Evolutionary conservation across 768 basidiomycete genomes (phyloP), one percentile per base, ranked within the genome.

Genomic region (Lentinula guzmanii): DNA sequence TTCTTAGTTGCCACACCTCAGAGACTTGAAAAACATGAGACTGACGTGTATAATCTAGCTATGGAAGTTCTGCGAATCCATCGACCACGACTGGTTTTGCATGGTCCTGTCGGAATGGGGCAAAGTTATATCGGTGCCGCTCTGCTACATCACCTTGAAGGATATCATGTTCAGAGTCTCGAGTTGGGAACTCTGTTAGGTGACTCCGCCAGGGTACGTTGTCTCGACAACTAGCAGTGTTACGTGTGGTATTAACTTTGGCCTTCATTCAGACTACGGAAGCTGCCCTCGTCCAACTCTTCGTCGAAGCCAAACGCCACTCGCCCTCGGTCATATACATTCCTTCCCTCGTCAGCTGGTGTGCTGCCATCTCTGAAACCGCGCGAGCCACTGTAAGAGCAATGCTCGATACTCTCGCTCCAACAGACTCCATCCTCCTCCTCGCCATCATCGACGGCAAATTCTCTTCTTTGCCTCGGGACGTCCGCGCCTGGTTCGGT

Each of bases 311-410:
- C 0, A 98, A 98, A 70, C 87, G 96, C 31, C 93, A 97, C 70
- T 95, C 96, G 67, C 97, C 97, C 0, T 95, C 94, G 0, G 89
- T 98, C 41, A 84, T 99, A 52, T 98, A 95, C 72, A 92, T 99
- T 34, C 96, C 96, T 0, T 91, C 93, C 1, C 82, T 99, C 5
- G 68, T 85, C 1, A 83, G 87, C 0, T 98, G 95, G 95, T 90
- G 90, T 65, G 78, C 86, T 0, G 86, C 93, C 2, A 84, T 98
- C 24, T 83, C 89, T 1, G 95, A 98, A 66, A 88, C 89, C 0
- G 82, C 93, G 0, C 82, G 94, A 9, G 82, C 89, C 2, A 96
- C 94, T 0, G 84, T 98, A 35, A 88, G 87, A 46, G 86, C 95
- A 1, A 89, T 98, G 84, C 85, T 99, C 10, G 95, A 97, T 68